Evolutionary conservation across 179 eudicot genomes (phyloP).

Genomic region (Silene coronaria): DNA sequence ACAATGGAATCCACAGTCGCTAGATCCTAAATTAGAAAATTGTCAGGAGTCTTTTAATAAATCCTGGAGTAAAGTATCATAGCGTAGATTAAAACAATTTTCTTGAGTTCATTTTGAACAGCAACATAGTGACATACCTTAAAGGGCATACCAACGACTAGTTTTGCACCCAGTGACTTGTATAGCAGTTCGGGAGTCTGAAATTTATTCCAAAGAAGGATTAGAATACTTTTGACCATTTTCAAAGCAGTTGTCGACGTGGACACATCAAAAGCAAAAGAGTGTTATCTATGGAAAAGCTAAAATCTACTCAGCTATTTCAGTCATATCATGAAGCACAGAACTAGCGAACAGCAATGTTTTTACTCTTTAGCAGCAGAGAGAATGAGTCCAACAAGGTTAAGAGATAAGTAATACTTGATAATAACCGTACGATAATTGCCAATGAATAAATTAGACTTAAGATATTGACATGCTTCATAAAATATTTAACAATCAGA

Average conservation of each 20-base stretch:
- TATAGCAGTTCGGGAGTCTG: constrained; percentile 91
- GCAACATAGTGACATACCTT: constrained; percentile 55
- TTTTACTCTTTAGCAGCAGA: neutral
- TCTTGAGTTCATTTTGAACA: neutral
- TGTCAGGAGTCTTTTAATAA: constrained; percentile 13
- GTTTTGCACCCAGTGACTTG: constrained; percentile 85
- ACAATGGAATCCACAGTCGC: constrained; percentile 96
- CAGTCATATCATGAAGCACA: neutral
- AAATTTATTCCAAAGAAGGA: constrained; percentile 3
- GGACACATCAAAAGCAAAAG: neutral
- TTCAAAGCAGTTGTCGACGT: neutral
- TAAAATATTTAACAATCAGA: neutral
- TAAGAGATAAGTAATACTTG: neutral
- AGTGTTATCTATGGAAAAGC: neutral
- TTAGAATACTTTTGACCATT: constrained; percentile 8
- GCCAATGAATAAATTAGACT: neutral
- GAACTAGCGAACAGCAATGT: neutral
- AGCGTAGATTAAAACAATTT: neutral
- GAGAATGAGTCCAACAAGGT: neutral
- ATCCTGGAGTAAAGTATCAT: neutral
- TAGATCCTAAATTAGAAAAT: constrained; percentile 54
- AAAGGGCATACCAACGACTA: constrained; percentile 92
- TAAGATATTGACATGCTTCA: neutral
- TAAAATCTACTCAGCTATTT: neutral
- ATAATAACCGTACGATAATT: constrained; percentile 1